A percentile compares a stretch with the other conserved stretches of the same genome.
Conservation (phyloP, 768 basidiomycete genomes). For the Phaeolepiota aurea region DNA sequence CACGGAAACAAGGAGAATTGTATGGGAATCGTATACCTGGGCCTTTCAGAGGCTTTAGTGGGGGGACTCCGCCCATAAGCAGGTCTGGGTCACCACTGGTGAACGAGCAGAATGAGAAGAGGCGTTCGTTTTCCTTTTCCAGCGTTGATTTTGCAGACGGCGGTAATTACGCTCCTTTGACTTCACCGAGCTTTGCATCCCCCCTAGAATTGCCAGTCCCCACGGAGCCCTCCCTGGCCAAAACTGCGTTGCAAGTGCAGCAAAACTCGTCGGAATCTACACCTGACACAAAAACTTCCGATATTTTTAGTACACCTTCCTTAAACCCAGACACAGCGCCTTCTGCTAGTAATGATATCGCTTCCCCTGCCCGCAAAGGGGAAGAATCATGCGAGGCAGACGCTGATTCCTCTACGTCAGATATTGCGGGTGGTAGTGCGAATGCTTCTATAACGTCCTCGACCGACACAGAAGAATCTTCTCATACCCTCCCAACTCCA, state of each 20-base stretch:
- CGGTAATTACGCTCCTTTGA: constrained; percentile 16
- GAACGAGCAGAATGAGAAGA: constrained; percentile 7
- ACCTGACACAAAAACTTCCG: too few relatives aligned
- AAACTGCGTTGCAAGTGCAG: too few relatives aligned
- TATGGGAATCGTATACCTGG: constrained; percentile 68
- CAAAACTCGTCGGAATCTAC: too few relatives aligned
- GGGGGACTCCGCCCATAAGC: constrained; percentile 14
- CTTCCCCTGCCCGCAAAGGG: too few relatives aligned
- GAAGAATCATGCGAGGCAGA: too few relatives aligned
- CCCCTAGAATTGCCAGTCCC: not conserved
- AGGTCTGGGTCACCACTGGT: constrained; percentile 16
- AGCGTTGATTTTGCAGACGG: constrained; percentile 15
- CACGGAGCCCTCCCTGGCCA: not conserved
- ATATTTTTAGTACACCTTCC: too few relatives aligned
- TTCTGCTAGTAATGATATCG: too few relatives aligned
- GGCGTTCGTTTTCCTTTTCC: constrained; percentile 24
- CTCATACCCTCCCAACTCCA: too few relatives aligned
- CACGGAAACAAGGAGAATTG: constrained; percentile 53
- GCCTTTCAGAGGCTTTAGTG: constrained; percentile 22
- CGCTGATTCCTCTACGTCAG: not conserved
- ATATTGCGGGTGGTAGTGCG: too few relatives aligned
- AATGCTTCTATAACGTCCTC: too few relatives aligned
- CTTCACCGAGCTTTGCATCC: constrained; percentile 21
- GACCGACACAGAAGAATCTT: too few relatives aligned
- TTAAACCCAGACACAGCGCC: not conserved